Conservation (phyloP, 2,329 filamentous ascomycete genomes). For the Fusarium foetens region DNA sequence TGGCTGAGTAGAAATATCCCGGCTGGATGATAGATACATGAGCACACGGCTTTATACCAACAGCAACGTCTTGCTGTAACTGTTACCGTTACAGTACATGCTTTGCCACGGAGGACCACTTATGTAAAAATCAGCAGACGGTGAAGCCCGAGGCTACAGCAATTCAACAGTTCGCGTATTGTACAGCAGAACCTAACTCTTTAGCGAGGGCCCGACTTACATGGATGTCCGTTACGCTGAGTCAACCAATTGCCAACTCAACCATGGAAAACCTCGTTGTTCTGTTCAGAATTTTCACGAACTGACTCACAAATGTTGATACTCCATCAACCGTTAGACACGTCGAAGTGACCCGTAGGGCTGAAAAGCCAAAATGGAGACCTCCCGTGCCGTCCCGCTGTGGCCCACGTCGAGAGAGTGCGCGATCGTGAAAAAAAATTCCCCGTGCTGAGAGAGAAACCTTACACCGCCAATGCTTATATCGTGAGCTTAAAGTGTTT, state of each 20-base stretch:
- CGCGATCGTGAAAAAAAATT: neutral
- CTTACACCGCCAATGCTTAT: conserved; percentile 30
- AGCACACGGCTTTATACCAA: neutral
- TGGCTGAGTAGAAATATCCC: neutral
- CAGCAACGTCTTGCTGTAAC: neutral
- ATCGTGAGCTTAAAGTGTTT: conserved; percentile 14
- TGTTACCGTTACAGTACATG: neutral
- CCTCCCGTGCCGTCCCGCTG: conserved; percentile 21
- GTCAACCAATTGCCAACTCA: conserved; percentile 11
- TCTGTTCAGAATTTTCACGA: neutral
- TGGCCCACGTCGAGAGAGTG: conserved; percentile 16
- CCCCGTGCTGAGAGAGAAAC: conserved; percentile 12
- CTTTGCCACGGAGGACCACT: conserved; percentile 2
- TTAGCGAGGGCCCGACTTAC: conserved; percentile 12
- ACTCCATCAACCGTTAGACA: neutral
- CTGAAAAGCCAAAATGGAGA: conserved; percentile 14
- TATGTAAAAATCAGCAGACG: conserved; percentile 12
- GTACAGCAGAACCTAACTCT: neutral
- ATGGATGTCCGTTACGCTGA: conserved; percentile 8
- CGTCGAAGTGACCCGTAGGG: conserved; percentile 18
- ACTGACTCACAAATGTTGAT: conserved; percentile 1
- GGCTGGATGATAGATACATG: neutral
- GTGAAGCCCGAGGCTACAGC: conserved; percentile 16
- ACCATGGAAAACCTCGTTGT: neutral
- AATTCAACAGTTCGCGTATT: neutral